These are phyloP conservation scores for Metschnikowia baotianmanensis DNA, from an alignment of 805 yeast species.

Conservation along the genomic window DNA sequence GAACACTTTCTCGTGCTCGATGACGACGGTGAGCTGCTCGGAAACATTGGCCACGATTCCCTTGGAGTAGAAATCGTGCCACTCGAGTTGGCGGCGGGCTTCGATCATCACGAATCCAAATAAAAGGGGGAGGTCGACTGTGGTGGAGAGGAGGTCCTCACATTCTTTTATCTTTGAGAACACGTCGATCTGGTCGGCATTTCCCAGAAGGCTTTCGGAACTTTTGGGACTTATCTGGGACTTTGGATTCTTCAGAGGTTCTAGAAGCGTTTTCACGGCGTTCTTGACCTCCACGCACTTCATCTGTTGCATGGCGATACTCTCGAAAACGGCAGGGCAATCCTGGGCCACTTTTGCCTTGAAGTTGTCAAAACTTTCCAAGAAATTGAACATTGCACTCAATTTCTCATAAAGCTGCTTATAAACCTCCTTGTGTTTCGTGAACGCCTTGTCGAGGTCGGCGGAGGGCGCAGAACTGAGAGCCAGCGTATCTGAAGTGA, in stretches of 20 bases:
- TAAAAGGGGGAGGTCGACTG: constrained; percentile 66
- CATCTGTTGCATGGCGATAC: constrained; percentile 38
- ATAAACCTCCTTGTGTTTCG: constrained; percentile 21
- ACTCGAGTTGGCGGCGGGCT: constrained; percentile 53
- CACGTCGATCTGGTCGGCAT: neutral
- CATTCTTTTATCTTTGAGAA: constrained; percentile 24
- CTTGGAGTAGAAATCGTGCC: constrained; percentile 47
- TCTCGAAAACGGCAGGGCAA: constrained; percentile 27
- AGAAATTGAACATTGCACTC: constrained; percentile 29
- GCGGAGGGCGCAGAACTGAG: constrained; percentile 9
- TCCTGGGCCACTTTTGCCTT: constrained; percentile 23
- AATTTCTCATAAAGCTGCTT: constrained; percentile 27
- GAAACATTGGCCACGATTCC: constrained; percentile 44
- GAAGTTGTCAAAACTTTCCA: constrained; percentile 33
- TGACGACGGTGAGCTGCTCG: constrained; percentile 56
- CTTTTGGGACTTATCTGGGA: no score
- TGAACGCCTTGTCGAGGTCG: constrained; percentile 22
- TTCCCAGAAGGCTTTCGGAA: no score
- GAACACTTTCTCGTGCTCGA: constrained; percentile 53
- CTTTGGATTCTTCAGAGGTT: constrained; percentile 15
- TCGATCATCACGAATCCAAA: constrained; percentile 72
- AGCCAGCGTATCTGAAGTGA: constrained; percentile 23
- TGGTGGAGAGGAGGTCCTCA: constrained; percentile 41
- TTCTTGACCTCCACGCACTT: constrained; percentile 32
- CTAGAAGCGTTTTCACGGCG: constrained; percentile 27